Base-by-base conservation (phyloP, 2,329 filamentous ascomycete genomes). In the Claviceps capensis region DNA sequence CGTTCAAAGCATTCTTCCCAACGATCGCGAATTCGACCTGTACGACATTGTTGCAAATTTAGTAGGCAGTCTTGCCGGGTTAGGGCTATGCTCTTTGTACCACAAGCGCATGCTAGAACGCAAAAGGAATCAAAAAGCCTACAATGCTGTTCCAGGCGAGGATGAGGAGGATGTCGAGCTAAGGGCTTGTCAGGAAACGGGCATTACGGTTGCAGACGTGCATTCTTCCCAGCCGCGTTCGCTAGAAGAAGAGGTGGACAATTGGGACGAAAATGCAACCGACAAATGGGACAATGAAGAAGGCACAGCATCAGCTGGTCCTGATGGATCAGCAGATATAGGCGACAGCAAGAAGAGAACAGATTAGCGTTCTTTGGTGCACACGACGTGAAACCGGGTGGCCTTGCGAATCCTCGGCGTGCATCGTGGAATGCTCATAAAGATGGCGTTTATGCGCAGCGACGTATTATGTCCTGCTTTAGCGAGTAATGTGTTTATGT, bases 41-140 rank as follows among this genome's bases (percentile, higher is more conserved):
- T 88, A 84, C 62, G 88, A 97, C 65, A 87, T 98, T 55, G 73
- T 88, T 50, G 89, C 90, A 63, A 98, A 98, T 65, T 69, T 95
- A 0, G 71, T 87, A 42, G 93, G 93, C 43, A 91, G 86, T 57
- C 68, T 86, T 14, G 71, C 75, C 0, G 89, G 80, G 0, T 65
- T 96, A 19, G 83, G 76, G 0, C 65, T 95, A 19, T 94, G 87
- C 65, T 83, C 82, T 53, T 91, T 87, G 86, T 98, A 98, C 65
- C 93, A 98, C 69, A 85, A 86, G 63, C 84, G 93, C 54, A 97
- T 97, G 89, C 73, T 97, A 41, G 91, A 97, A 67, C 78, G 93
- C 56, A 87, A 86, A 65, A 78, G 90, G 54, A 74, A 81, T 62
- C 81, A 80, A 52, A 86, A 86, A 62, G 79, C 79, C 49, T 94